Base-by-base conservation (phyloP, 2,329 filamentous ascomycete species). In the Fusarium sp. region DNA sequence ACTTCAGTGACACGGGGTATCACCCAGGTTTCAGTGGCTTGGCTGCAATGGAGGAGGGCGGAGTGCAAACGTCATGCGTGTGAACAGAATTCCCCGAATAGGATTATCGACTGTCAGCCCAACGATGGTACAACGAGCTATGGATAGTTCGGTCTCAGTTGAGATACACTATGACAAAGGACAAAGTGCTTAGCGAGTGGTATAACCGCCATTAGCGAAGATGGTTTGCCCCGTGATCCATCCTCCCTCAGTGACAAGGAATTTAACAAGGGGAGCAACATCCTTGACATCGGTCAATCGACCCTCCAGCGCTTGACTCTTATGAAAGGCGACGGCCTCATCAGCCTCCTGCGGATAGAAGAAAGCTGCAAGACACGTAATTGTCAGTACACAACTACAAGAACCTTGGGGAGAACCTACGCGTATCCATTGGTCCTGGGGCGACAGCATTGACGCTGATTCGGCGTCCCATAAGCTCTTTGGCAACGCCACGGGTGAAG, bases 301-400 rank as follows among this genome's bases (percentile, higher is more conserved):
- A 0, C 53, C 53, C 22, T 55, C 53, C 3, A 55, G 35, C 15
- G 53, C 36, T 3, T 55, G 53, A 15, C 53, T 55, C 1, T 41
- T 55, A 0, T 55, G 53, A 11, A 55, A 55, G 1, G 53, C 53
- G 2, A 55, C 53, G 3, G 53, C 53, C 1, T 41, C 53, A 18
- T 41, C 35, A 18, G 36, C 26, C 22, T 55, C 53, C 15, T 55
- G 35, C 0, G 53, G 53, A 8, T 55, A 55, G 11, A 55, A 55
- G 32, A 55, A 55, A 5, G 53, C 53, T 55, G 14, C 6, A 5
- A 0, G 4, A 5, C n/a, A 2, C 6, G 4, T 0, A 0, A 11
- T 6, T 26, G 9, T 53, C 3, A 53, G 50, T 38, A 22, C 2
- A 26, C 1, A 53, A 2, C 2, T 12, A 5, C 3, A 26, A 1